A percentile compares a stretch with the other conserved stretches of the same genome.
Evolutionary conservation across 2,329 filamentous ascomycete species (phyloP).

Genomic region (Chrysoporthe cubensis): DNA sequence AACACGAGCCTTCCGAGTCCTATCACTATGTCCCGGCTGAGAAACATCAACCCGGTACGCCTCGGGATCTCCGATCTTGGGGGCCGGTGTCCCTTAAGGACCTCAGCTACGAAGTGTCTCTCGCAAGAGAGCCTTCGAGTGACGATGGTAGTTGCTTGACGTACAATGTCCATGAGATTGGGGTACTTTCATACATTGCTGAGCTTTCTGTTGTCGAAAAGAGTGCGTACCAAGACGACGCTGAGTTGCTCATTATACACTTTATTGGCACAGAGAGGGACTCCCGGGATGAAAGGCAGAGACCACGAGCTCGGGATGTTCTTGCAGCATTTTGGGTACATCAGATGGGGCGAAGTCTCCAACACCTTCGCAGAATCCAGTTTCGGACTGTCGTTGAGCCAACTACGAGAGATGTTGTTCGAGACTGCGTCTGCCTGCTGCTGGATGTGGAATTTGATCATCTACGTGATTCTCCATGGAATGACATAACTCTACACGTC

Average conservation of each 20-base stretch:
- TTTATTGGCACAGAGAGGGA: slow-evolving; percentile 3
- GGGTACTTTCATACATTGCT: background rate
- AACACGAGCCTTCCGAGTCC: background rate
- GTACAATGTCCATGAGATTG: background rate
- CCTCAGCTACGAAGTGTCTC: slow-evolving; percentile 2
- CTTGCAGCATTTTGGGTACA: slow-evolving; percentile 13
- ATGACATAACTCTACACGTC: slow-evolving; percentile 1
- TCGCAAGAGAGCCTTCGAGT: background rate
- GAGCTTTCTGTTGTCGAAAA: background rate
- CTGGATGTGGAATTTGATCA: background rate
- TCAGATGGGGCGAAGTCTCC: background rate
- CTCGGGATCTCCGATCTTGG: background rate
- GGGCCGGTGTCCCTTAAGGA: background rate
- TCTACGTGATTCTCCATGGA: background rate
- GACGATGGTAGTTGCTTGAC: background rate
- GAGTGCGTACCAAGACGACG: background rate
- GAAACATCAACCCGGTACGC: background rate
- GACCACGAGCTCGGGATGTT: slow-evolving; percentile 8
- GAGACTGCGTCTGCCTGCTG: background rate
- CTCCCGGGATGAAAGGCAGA: background rate
- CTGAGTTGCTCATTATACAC: background rate
- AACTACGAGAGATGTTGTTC: slow-evolving; percentile 1
- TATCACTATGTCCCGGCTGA: background rate
- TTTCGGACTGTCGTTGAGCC: slow-evolving; percentile 12
- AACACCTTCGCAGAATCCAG: background rate